Conservation (phyloP, 2,329 filamentous ascomycete species). For the Coccinonectria pachysandricola region DNA sequence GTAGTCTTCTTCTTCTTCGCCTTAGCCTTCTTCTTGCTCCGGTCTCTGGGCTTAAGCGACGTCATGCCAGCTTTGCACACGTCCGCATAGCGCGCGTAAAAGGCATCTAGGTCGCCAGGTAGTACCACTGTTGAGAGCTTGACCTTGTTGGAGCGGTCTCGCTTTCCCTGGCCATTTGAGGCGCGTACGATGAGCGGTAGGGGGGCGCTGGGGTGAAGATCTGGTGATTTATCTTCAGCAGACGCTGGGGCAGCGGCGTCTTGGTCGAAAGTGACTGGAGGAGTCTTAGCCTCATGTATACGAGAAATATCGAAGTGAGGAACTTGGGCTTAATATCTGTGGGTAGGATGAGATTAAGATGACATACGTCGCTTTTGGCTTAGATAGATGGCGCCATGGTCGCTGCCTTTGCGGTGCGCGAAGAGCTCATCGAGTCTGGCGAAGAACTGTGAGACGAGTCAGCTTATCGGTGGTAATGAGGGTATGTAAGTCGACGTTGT, state of each 20-base stretch:
- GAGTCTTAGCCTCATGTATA: too few species aligned
- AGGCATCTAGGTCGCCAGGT: conserved; percentile 63
- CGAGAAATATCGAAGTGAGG: too few species aligned
- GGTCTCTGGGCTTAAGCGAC: conserved; percentile 83
- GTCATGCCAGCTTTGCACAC: conserved; percentile 84
- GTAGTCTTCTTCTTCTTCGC: conserved; percentile 57
- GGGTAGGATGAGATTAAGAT: too few species aligned
- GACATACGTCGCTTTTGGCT: conserved; percentile 64
- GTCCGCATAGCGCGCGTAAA: conserved; percentile 81
- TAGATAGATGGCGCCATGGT: conserved; percentile 64
- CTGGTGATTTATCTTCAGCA: conserved; percentile 44
- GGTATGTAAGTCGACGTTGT: conserved; percentile 2
- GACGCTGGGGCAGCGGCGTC: conserved; percentile 32
- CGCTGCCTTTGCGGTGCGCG: conserved; percentile 52
- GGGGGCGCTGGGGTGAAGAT: conserved; percentile 47
- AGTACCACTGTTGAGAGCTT: conserved; percentile 80
- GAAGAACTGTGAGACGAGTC: too few species aligned
- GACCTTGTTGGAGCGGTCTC: conserved; percentile 46
- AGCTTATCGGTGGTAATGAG: too few species aligned
- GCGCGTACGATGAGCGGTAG: conserved; percentile 73
- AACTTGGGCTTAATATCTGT: conserved; percentile 3
- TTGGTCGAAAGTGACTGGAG: conserved; percentile 33
- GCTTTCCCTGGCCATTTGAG: conserved; percentile 64
- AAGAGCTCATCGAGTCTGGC: conserved; percentile 57
- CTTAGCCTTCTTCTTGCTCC: conserved; percentile 75